Evolutionary conservation across 23 red algal species (phyloP), one percentile per base, ranked within the genome.

Genomic region (Gracilariopsis chorda): DNA sequence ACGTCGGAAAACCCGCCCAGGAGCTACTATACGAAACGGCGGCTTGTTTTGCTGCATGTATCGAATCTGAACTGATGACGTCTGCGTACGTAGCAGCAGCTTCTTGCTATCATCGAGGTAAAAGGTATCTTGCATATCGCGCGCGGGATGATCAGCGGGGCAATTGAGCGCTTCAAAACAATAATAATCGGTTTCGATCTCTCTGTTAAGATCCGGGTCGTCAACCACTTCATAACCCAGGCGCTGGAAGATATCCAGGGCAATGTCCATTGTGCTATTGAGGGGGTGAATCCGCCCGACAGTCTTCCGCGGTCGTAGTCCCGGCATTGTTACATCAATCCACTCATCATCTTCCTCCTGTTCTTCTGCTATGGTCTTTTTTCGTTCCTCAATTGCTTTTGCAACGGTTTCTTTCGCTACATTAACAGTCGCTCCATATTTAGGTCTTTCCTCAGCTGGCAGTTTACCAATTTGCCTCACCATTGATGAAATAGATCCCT

Each of bases 51-150:
- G 43, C 70, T 91, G 55, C 93, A 95, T 95, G 64, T 86, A 95
- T 64, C 93, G 53, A 44, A 91, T 84, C 70, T 95, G 93, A 51
- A 95, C 85, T 2, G 93, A 56, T 35, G 85, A 90, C 40, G 93
- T 95, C 36, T 95, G 93, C 35, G 93, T 90, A 12, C 93, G 86
- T 37, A 95, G 73, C 59, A 90, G 61, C 23, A 78, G 21, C 17
- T 65, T 64, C 62, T 84, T 58, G 13, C 84, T 86, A 32, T 86
- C 80, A 19, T 47, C 68, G 7, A 95, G 24, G 49, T 95, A 95
- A 65, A 92, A 91, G 0, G 93, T 95, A 77, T 95, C 93, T 52
- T 95, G 93, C 93, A 95, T 95, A 16, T 90, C 93, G 17, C 93
- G 87, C 7, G 93, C 93, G 4, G 93, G 93, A 47, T 95, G 93